Evolutionary conservation across 2,329 filamentous ascomycete species (phyloP), one percentile per base, ranked within the genome.

Genomic region (Alternaria triticina): DNA sequence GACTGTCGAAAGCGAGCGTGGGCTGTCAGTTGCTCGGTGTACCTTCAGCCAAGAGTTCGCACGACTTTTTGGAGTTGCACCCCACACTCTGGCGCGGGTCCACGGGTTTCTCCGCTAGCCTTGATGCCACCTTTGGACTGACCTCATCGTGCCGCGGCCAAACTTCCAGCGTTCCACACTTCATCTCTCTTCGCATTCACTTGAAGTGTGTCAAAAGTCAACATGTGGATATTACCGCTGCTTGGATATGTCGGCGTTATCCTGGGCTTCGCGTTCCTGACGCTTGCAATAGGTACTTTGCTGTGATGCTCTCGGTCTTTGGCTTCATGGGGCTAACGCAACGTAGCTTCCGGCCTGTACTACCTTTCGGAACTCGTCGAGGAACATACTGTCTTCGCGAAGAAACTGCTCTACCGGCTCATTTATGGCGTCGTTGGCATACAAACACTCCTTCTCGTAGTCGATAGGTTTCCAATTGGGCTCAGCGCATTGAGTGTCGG

Each of bases 321-420:
- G 44, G 49, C 33, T 55, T 59, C 36, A 46, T 43, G 28, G 22
- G 33, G 46, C 57, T 64, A 17, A 56, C 56, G 61, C 49, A 17
- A 30, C 20, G 54, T 74, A 93, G 96, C 96, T 43, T 97, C 94
- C n/a, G 96, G 96, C 40, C 89, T 99, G 25, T 99, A 99, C 84
- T 99, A 99, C 80, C 90, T 99, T 57, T 97, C 95, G 23, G 96
- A 99, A 81, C 89, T 98, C 13, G 96, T 99, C 65, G 96, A 99
- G 82, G 96, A 99, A 81, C 95, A 99, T 78, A 97, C 95, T 5
- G 95, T 98, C 11, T 82, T 97, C 66, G 92, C 94, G 12, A 97
- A 97, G 79, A 92, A 91, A 61, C 84, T 97, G n/a, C 86, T 99
- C 56, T 91, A 88, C 33, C 90, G 89, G 45, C 85, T 98, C 59